These are phyloP conservation scores for Pseudozyma sp. DNA, from an alignment of 1,284 basidiomycete genomes.

Conservation along the genomic window DNA sequence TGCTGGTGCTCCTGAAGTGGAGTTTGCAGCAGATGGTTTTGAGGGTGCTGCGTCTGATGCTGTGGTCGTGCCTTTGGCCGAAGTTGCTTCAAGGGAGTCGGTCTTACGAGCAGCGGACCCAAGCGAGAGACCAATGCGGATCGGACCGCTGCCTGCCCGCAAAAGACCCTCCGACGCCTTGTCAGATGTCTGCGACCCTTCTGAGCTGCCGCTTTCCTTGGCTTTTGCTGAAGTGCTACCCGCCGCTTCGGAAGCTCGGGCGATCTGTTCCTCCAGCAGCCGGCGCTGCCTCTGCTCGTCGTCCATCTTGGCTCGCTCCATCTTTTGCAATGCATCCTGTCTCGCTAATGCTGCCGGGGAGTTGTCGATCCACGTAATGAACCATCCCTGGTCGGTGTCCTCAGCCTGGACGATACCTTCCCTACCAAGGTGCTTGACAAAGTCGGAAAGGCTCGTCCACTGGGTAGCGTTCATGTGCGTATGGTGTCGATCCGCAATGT, in stretches of 20 bases:
- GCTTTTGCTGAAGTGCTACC: constrained; percentile 1
- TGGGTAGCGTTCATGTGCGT: constrained; percentile 98
- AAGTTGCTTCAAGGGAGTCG: neutral
- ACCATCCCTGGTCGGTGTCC: constrained; percentile 98
- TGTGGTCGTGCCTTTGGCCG: neutral
- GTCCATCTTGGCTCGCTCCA: constrained; percentile 88
- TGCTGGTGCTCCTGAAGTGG: neutral
- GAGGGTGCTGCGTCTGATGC: neutral
- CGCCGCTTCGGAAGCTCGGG: constrained; percentile 75
- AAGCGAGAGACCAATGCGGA: constrained; percentile 52
- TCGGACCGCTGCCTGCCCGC: constrained; percentile 33
- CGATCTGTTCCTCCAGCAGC: constrained; percentile 93
- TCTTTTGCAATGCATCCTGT: constrained; percentile 90
- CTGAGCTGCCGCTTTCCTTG: too few species aligned
- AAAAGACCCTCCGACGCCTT: constrained; percentile 39
- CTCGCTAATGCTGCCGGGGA: constrained; percentile 91
- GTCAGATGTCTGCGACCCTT: neutral
- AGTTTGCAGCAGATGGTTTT: neutral
- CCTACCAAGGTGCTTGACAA: constrained; percentile 89
- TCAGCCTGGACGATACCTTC: constrained; percentile 90
- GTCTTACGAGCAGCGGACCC: constrained; percentile 3
- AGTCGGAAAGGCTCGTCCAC: constrained; percentile 96
- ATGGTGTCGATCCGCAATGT: constrained; percentile 93
- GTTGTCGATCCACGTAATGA: constrained; percentile 95
- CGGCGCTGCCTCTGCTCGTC: constrained; percentile 93